Evolutionary conservation across 75 land plant species (phyloP).

Genomic region (Cupressus sempervirens): DNA sequence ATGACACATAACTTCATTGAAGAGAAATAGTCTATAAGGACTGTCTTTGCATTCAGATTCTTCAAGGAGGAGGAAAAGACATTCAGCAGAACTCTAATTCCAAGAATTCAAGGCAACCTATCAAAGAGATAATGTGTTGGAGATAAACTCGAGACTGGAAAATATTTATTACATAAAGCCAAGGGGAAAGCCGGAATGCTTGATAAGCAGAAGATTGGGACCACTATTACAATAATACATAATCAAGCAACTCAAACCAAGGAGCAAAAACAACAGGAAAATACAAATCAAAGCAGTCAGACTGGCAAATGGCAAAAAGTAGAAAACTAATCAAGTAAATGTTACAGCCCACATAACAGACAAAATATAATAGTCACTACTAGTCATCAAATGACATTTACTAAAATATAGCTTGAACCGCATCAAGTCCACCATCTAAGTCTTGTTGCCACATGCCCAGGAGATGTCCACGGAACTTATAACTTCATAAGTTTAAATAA

Average conservation of each 20-base stretch:
- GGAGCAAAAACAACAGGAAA: not conserved
- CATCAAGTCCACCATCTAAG: not conserved
- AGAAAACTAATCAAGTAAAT: not conserved
- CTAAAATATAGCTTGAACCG: not conserved
- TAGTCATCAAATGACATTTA: not conserved
- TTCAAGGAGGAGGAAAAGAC: too few relatives aligned
- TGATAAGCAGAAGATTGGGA: too few relatives aligned
- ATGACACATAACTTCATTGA: too few relatives aligned
- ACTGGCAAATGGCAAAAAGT: not conserved
- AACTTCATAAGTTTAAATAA: not conserved
- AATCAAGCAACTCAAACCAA: not conserved
- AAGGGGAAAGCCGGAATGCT: too few relatives aligned
- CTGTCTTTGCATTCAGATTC: too few relatives aligned
- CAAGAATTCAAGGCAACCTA: too few relatives aligned
- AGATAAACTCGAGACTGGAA: too few relatives aligned
- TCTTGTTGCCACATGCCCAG: not conserved
- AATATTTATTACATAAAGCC: too few relatives aligned
- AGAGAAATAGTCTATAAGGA: too few relatives aligned
- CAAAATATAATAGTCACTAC: not conserved
- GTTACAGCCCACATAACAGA: not conserved
- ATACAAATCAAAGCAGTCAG: not conserved
- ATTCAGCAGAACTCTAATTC: too few relatives aligned
- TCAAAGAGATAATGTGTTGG: too few relatives aligned
- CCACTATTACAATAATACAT: not conserved
- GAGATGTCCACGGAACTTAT: not conserved